These are phyloP conservation scores for Scedosporium minutisporum DNA, from an alignment of 2,329 filamentous ascomycete species.

Conservation along the genomic window DNA sequence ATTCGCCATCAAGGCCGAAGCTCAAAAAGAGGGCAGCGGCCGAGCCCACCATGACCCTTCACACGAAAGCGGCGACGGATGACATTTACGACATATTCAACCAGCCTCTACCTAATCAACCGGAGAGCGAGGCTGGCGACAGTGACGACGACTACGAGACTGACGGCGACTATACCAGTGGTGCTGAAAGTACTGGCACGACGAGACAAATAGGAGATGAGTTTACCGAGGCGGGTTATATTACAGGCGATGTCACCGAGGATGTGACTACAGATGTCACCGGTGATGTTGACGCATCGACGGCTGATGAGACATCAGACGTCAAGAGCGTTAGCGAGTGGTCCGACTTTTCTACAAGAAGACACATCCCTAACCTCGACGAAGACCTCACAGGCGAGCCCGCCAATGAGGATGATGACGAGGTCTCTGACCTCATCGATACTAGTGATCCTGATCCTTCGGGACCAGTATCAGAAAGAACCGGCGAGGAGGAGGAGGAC, in stretches of 20 bases:
- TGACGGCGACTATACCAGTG: conserved; percentile 72
- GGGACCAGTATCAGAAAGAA: conserved; percentile 9
- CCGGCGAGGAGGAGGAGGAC: conserved; percentile 24
- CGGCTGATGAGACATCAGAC: conserved; percentile 31
- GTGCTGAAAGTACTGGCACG: conserved; percentile 72
- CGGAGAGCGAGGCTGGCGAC: conserved; percentile 31
- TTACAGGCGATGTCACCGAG: conserved; percentile 2
- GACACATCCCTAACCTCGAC: conserved; percentile 50
- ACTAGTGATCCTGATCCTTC: conserved; percentile 21
- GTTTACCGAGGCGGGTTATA: conserved; percentile 5
- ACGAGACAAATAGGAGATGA: conserved; percentile 54
- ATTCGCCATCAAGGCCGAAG: conserved; percentile 80
- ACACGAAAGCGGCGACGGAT: conserved; percentile 89
- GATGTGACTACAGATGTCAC: background rate
- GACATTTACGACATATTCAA: conserved; percentile 98
- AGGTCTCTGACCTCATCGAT: conserved; percentile 30
- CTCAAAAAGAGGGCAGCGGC: conserved; percentile 58
- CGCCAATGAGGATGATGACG: conserved; percentile 22
- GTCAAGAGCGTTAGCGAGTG: conserved; percentile 66
- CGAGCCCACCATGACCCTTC: conserved; percentile 97
- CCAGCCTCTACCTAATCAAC: conserved; percentile 45
- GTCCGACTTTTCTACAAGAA: conserved; percentile 76
- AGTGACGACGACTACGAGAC: conserved; percentile 62
- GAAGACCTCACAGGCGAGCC: conserved; percentile 18
- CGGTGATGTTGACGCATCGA: background rate